A percentile compares a stretch with the other conserved stretches of the same genome.
phyloP scores from a whole-genome alignment of 495 filamentous ascomycete genomes.

The Xylaria telfairii region DNA sequence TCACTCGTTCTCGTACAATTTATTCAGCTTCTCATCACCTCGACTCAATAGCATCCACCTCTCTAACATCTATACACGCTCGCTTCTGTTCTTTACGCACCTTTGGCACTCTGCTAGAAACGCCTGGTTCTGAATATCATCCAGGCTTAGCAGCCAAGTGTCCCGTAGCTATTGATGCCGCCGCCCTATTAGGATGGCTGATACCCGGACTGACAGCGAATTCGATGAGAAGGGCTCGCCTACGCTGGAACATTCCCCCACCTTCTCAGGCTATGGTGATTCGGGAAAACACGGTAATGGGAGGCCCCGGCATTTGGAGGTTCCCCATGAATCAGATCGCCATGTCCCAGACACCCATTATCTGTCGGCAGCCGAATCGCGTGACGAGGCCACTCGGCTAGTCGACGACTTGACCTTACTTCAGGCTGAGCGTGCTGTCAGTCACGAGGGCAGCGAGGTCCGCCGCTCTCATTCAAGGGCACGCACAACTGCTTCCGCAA shows the following conservation, averaged over 20 bases:
- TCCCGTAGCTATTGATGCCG: neutral
- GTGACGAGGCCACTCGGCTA: slow-evolving; percentile 72
- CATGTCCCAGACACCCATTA: slow-evolving; percentile 19
- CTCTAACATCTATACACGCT: neutral
- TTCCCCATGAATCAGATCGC: slow-evolving; percentile 26
- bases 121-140: neutral
- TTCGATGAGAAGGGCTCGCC: slow-evolving; percentile 37
- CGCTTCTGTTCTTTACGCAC: neutral
- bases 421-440: slow-evolving; percentile 77
- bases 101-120: neutral
- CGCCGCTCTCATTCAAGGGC: slow-evolving; percentile 44
- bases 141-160: neutral
- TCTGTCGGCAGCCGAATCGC: slow-evolving; percentile 35
- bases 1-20: neutral
- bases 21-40: neutral
- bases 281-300: slow-evolving; percentile 23
- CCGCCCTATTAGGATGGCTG: slow-evolving; percentile 25
- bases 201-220: slow-evolving; percentile 21
- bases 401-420: slow-evolving; percentile 87
- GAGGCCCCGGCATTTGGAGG: slow-evolving; percentile 31
- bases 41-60: neutral
- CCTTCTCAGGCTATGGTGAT: slow-evolving; percentile 38
- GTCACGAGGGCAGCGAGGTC: slow-evolving; percentile 55
- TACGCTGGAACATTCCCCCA: slow-evolving; percentile 30
- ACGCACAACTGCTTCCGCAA: slow-evolving; percentile 52